Percentiles rank a stretch among this genome's conserved stretches.
Evolutionary conservation across 805 yeast species (phyloP).

Genomic region (Hermanozyma aechmeae): DNA sequence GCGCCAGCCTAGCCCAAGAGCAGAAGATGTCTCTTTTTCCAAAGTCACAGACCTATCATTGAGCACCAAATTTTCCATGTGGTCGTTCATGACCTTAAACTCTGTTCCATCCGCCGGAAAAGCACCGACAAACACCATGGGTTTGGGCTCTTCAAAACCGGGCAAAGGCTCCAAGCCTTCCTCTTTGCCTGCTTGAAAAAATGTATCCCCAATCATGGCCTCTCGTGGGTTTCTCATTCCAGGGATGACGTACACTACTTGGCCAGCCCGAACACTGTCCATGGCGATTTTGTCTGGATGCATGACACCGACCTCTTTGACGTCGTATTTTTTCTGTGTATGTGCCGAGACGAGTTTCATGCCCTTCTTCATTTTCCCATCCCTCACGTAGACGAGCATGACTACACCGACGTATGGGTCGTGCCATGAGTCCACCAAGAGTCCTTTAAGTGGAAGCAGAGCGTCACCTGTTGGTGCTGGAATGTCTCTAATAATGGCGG

Average conservation of each 20-base stretch:
- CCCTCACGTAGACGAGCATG: slow-evolving; percentile 72
- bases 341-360: slow-evolving; percentile 71
- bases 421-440: slow-evolving; percentile 96
- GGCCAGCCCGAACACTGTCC: slow-evolving; percentile 69
- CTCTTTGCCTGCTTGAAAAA: slow-evolving; percentile 51
- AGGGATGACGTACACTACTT: slow-evolving; percentile 89
- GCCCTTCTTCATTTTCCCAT: slow-evolving; percentile 70
- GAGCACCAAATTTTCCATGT: slow-evolving; percentile 76
- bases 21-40: slow-evolving; percentile 85
- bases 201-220: slow-evolving; percentile 88
- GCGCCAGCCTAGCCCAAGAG: slow-evolving; percentile 97
- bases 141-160: slow-evolving; percentile 94
- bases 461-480: slow-evolving; percentile 64
- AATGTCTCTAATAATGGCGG: slow-evolving; percentile 72
- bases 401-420: slow-evolving; percentile 90
- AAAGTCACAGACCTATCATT: slow-evolving; percentile 89
- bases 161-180: slow-evolving; percentile 66
- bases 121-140: slow-evolving; percentile 98
- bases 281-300: slow-evolving; percentile 76
- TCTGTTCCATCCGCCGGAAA: slow-evolving; percentile 94
- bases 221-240: slow-evolving; percentile 86
- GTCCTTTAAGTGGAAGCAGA: slow-evolving; percentile 51
- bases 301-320: slow-evolving; percentile 92
- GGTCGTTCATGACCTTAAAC: slow-evolving; percentile 81
- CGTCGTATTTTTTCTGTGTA: slow-evolving; percentile 68